Base-by-base conservation (phyloP, 257 asterid genomes). In the Solanum pennellii region DNA sequence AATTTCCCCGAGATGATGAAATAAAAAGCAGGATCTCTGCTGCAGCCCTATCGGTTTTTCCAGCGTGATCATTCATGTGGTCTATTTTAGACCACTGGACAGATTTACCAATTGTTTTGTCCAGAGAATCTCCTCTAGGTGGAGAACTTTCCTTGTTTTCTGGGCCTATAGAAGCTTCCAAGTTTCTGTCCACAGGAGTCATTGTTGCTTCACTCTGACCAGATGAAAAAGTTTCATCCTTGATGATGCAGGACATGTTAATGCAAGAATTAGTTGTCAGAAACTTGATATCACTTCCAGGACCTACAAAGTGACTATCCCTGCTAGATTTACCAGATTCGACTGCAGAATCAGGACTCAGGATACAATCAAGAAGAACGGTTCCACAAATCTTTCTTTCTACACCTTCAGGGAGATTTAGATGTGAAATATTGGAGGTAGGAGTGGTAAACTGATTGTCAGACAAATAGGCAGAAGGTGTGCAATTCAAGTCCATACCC, bases 131-230 rank as follows among this genome's bases (percentile, higher is more conserved):
- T 68, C 91, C 95, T 90, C 91, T 90, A 21, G 93, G 95, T 73
- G 94, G 94, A 91, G 91, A 89, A 85, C 88, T 86, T 87, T 94
- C 95, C 90, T 91, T 90, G 69, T 91, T 94, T 47, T 92, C 94
- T 39, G 94, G 94, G 89, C 97, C 89, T 66, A 87, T 60, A 5
- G 94, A 93, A 10, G 92, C 94, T 87, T 88, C 89, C 89, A 93
- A 77, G 87, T 88, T 92, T 25, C 73, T 29, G 72, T 84, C 42
- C 35, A 49, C 85, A 5, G 31, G 42, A 87, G 85, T 86, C 60
- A 85, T 84, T 42, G 20, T 72, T 83, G 41, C 75, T 76, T 18
- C 59, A 75, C 69, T 23, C 25, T 76, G 62, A 41, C 62, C 75
- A 16, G 89, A 39, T 21, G 39, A 52, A 77, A 84, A 82, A 56